Percentiles rank a stretch among this genome's conserved stretches.
These are phyloP conservation scores for Colletotrichum salicis DNA, from an alignment of 2,329 filamentous ascomycete genomes.

Conservation along the genomic window DNA sequence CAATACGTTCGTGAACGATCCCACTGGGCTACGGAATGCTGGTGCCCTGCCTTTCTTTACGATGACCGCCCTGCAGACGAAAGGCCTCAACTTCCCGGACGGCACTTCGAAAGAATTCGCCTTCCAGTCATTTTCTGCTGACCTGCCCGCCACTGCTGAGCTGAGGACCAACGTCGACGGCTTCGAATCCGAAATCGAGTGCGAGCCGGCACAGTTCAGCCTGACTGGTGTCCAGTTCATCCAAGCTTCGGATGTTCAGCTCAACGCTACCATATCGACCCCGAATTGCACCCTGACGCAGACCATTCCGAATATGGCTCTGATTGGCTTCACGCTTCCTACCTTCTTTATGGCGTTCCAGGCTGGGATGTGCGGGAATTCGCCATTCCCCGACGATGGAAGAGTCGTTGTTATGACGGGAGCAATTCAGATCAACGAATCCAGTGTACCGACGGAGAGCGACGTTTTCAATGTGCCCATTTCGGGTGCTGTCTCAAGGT, in stretches of 20 bases:
- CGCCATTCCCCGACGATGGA: constrained; percentile 35
- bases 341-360: constrained; percentile 39
- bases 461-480: constrained; percentile 32
- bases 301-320: constrained; percentile 35
- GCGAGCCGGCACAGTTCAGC: constrained; percentile 42
- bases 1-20: constrained; percentile 44
- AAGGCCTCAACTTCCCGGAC: constrained; percentile 42
- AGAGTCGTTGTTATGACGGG: constrained; percentile 41
- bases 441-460: constrained; percentile 12
- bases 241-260: constrained; percentile 34
- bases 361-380: constrained; percentile 37
- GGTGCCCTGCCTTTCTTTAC: constrained; percentile 46
- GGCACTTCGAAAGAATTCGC: constrained; percentile 47
- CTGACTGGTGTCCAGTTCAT: constrained; percentile 40
- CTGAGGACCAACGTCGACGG: constrained; percentile 48
- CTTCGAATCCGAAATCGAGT: constrained; percentile 46
- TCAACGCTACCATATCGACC: constrained; percentile 45
- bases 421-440: constrained; percentile 34
- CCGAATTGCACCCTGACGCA: constrained; percentile 36
- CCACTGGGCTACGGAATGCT: constrained; percentile 38
- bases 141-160: constrained; percentile 38
- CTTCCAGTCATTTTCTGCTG: constrained; percentile 46
- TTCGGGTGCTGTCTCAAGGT: constrained; percentile 37
- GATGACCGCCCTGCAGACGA: constrained; percentile 46
- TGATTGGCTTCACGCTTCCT: constrained; percentile 32